These are phyloP conservation scores for Pleurotus pulmonarius DNA, from an alignment of 768 basidiomycete species.

Conservation along the genomic window DNA sequence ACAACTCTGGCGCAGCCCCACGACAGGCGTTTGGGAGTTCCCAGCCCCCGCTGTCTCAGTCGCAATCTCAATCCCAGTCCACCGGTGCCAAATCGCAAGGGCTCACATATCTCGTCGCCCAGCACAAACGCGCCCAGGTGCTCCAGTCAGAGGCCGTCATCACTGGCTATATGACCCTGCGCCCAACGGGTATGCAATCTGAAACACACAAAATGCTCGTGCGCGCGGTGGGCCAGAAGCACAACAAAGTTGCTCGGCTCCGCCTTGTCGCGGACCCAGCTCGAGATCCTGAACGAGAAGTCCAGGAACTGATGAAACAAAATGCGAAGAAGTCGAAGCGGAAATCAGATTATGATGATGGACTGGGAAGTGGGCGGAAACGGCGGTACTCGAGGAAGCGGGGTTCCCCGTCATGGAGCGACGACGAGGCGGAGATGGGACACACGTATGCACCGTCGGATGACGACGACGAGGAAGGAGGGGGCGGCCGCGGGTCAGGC, in stretches of 20 bases:
- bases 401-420: conserved; percentile 49
- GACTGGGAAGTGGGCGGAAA: conserved; percentile 44
- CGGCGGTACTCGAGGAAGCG: conserved; percentile 40
- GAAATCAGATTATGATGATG: conserved; percentile 47
- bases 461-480: conserved; percentile 50
- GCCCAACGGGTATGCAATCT: conserved; percentile 87
- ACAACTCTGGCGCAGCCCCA: conserved; percentile 66
- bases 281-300: conserved; percentile 72
- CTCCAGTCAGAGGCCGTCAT: conserved; percentile 84
- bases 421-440: conserved; percentile 63
- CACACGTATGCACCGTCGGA: conserved; percentile 51
- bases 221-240: conserved; percentile 80
- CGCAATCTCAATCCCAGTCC: conserved; percentile 23
- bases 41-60: conserved; percentile 14
- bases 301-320: conserved; percentile 61
- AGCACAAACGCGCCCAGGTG: conserved; percentile 81
- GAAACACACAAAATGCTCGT: conserved; percentile 89
- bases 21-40: conserved; percentile 54
- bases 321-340: conserved; percentile 63
- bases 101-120: conserved; percentile 85
- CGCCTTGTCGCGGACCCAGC: conserved; percentile 78
- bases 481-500: conserved; percentile 23
- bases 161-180: conserved; percentile 79
- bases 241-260: conserved; percentile 75
- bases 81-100: conserved; percentile 55